Percentiles rank a stretch among this genome's conserved stretches.
Conservation (phyloP, 768 basidiomycete species). For the Pseudohyphozyma bogoriensis region DNA sequence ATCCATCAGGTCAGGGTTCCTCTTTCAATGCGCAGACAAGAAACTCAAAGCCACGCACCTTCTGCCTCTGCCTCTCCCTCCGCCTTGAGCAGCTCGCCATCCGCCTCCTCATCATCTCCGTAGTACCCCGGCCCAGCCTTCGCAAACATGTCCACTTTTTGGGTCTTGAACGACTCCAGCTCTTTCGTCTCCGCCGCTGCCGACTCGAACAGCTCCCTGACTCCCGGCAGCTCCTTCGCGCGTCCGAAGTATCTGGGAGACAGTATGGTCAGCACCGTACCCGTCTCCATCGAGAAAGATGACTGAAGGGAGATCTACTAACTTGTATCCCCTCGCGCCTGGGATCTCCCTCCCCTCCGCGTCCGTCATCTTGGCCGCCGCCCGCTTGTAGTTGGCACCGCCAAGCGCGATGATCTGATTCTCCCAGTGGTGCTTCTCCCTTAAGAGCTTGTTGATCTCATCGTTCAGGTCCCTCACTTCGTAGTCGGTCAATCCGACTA, state of each 20-base stretch:
- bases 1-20: too few species aligned
- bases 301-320: too few species aligned
- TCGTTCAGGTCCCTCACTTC: constrained; percentile 93
- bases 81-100: constrained; percentile 55
- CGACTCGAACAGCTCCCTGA: constrained; percentile 84
- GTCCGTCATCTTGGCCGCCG: constrained; percentile 79
- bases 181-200: constrained; percentile 63
- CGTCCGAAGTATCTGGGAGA: constrained; percentile 82
- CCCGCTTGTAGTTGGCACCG: constrained; percentile 89
- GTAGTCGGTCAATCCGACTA: constrained; percentile 88
- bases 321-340: constrained; percentile 97
- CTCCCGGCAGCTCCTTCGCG: constrained; percentile 89
- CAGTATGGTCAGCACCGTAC: neutral
- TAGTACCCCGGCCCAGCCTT: constrained; percentile 81
- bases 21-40: too few species aligned
- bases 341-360: constrained; percentile 94
- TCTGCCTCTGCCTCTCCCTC: constrained; percentile 64
- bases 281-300: too few species aligned
- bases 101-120: constrained; percentile 75
- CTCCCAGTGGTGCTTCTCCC: constrained; percentile 96
- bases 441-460: constrained; percentile 88
- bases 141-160: constrained; percentile 83
- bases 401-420: constrained; percentile 93
- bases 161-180: constrained; percentile 37
- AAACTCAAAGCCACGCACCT: constrained; percentile 49